Evolutionary conservation across 176 grass and related monocot species (phyloP), one percentile per base, ranked within the genome.

Genomic region (Neostapfia colusana): DNA sequence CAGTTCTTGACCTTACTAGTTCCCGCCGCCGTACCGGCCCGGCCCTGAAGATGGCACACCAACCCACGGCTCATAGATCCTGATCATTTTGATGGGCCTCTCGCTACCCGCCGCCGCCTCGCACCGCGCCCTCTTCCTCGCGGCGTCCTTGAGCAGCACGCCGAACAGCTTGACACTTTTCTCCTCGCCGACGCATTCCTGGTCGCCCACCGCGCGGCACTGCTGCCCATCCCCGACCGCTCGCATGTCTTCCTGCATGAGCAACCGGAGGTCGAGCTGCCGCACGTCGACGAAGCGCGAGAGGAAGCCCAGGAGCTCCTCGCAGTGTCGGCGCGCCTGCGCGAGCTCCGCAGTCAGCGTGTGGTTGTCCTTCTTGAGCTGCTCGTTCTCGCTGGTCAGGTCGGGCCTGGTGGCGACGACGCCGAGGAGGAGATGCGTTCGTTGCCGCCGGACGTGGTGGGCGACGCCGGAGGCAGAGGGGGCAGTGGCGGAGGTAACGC

Each of bases 91-190:
- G 74, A 89, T 79, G 46, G 85, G 69, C 34, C 85, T 74, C 46
- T 93, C 72, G 35, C 79, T 72, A 26, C 72, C 82, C 2, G 28
- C 72, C 8, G 58, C 71, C 58, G 87, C 86, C 36, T 94, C 88
- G 67, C 88, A 70, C 34, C 88, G 74, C 6, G 25, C 74, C 31
- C 77, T 72, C 76, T 88, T 92, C 75, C 57, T 90, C 74, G 55
- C 67, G 43, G 37, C 65, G 28, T 82, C 61, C 57, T 86, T 83
- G 59, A 98, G 70, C 48, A 83, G 59, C 10, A 89, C 89, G 21
- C 95, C 95, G 59, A 98, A 98, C 43, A 98, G 82, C 84, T 84
- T 94, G 18, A 92, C 64, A 31, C 72, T 27, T 61, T 75, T 82
- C 49, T 67, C 45, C 4, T 41, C 81, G 14, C 44, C 56, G 27